Base-by-base conservation (phyloP, 2,329 filamentous ascomycete species). In the Arthrinium puccinioides region DNA sequence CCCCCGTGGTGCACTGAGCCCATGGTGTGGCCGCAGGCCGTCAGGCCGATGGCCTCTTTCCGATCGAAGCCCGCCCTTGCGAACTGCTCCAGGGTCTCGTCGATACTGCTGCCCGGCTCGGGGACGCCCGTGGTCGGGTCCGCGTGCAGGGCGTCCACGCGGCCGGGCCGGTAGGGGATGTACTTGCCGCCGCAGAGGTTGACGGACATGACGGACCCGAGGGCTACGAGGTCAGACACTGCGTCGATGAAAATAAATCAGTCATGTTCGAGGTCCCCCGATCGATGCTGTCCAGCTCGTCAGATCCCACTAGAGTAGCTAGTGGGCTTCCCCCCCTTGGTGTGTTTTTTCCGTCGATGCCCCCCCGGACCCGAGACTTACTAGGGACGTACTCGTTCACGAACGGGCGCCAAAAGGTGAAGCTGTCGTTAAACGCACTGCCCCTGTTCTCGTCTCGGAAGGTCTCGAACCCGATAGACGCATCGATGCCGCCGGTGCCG, bases 141-240 rank as follows among this genome's bases (percentile, higher is more conserved):
- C 9, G 48, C 53, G 6, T 27, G 42, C 10, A 41, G 32, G 8
- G 54, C 53, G 27, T 56, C 54, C 34, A 53, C 19, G 15, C 51
- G 51, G 4, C 54, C 53, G 4, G 47, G 40, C n/a, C 43, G 44
- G 27, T 48, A 55, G 3, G 52, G 52, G n/a, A 55, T 49, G 9
- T 45, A 43, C 19, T 45, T 49, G 6, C 49, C 49, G 11, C 50
- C 48, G 16, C 53, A 55, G 9, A 55, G 42, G 18, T 46, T 44
- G 5, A 54, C 51, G 4, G 52, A 52, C 50, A 54, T 53, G n/a
- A 54, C 51, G 2, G 48, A 52, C 5, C 50, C 49, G 4, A 56
- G 21, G 1, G 52, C 53, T 5, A 56, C 37, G n/a, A 56, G 42
- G 20, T 56, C 53, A 4, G 53, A 50, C 53, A 55, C 52, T 54